These are phyloP conservation scores for Flagelloscypha sp. DNA, from an alignment of 768 basidiomycete species.

Conservation along the genomic window DNA sequence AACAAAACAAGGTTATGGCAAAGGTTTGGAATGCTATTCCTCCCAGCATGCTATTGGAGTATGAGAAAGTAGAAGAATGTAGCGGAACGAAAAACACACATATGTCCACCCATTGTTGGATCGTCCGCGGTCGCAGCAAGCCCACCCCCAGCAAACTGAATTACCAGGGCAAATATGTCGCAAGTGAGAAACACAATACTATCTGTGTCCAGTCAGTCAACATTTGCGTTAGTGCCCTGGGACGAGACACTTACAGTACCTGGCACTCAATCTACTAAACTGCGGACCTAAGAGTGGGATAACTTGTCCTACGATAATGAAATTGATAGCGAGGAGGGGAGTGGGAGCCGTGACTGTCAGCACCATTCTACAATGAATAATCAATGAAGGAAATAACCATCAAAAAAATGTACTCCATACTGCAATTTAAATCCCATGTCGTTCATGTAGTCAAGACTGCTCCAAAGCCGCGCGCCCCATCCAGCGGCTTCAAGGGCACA, in stretches of 20 bases:
- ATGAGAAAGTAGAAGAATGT: too few species aligned
- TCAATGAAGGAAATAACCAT: neutral
- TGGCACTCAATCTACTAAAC: conserved; percentile 39
- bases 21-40: too few species aligned
- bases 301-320: conserved; percentile 45
- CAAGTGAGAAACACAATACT: conserved; percentile 34
- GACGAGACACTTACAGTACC: conserved; percentile 26
- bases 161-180: conserved; percentile 42
- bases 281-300: conserved; percentile 34
- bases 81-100: too few species aligned
- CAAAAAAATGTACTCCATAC: conserved; percentile 28
- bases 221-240: neutral
- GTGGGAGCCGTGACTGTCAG: conserved; percentile 49
- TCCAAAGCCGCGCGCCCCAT: conserved; percentile 36
- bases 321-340: conserved; percentile 50
- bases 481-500: conserved; percentile 32
- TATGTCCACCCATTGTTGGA: too few species aligned
- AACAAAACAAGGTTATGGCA: too few species aligned
- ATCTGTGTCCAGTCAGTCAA: conserved; percentile 23
- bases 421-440: conserved; percentile 34
- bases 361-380: conserved; percentile 29
- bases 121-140: conserved; percentile 28
- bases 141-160: conserved; percentile 52
- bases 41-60: too few species aligned
- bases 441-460: conserved; percentile 16